Base-by-base conservation (phyloP, 179 eudicot species). In the Beta lomatogona region DNA sequence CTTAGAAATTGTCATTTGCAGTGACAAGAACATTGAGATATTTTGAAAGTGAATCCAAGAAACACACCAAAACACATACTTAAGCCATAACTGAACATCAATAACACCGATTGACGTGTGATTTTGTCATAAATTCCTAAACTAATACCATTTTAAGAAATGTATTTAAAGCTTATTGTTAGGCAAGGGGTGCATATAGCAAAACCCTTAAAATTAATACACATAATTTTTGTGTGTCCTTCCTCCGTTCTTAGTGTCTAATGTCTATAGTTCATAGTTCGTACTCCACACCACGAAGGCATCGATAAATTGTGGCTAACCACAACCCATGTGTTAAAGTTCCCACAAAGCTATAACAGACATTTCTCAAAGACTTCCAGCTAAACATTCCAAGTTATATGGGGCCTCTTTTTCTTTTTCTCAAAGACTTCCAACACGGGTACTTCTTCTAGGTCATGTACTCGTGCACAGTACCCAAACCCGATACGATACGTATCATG, bases 41-140 rank as follows among this genome's bases (percentile, higher is more conserved):
- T 45, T 69, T 79, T 59, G 77, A 41, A 15, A 63, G 54, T 13
- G 18, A 36, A 73, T 11, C 59, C 76, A 73, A 31, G 21, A 73
- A 13, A 50, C 12, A 8, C 36, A 65, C 46, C 76, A 25, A 25
- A 73, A 53, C 6, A 73, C 53, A 16, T 68, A 45, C 3, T 15
- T 36, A 36, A 36, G 41, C 41, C 3, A 36, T 36, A 36, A 2
- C 41, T 36, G 3, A 36, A 3, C 41, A 36, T 36, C 4, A 36
- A 36, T 36, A 36, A 3, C 41, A 36, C 41, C 41, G 4, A 36
- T 36, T 36, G 41, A 36, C 41, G 41, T 3, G 41, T 36, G 41
- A 2, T 36, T 36, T 36, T 36, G 41, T 36, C 4, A 36, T 36
- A 2, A 36, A 3, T 36, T 36, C 41, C 41, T 36, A 3, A 28